Percentiles rank a stretch among this genome's conserved stretches.
Conservation (phyloP, 1,284 basidiomycete species). For the Takashimella tepidaria region DNA sequence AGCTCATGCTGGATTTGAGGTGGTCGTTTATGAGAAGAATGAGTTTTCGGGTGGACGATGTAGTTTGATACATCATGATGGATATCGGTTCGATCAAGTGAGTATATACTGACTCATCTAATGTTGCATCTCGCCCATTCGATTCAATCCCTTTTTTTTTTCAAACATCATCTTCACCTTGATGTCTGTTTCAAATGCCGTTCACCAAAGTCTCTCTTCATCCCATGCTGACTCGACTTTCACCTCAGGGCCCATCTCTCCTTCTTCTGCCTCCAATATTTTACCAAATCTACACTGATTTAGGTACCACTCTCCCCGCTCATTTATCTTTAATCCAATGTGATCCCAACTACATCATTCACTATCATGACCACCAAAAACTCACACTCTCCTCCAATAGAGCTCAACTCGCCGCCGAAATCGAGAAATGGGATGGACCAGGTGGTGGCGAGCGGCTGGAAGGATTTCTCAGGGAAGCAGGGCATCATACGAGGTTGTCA, state of each 20-base stretch:
- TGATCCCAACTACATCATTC: conserved; percentile 50
- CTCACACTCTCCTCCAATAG: conserved; percentile 50
- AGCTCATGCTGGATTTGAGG: conserved; percentile 49
- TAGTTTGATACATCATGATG: conserved; percentile 51
- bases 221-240: too few relatives aligned
- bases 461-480: conserved; percentile 33
- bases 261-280: conserved; percentile 53
- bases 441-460: conserved; percentile 47
- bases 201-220: too few relatives aligned
- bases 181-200: too few relatives aligned
- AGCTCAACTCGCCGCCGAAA: conserved; percentile 48
- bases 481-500: conserved; percentile 37
- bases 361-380: conserved; percentile 50
- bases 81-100: conserved; percentile 47
- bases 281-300: conserved; percentile 49
- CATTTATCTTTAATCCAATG: conserved; percentile 50
- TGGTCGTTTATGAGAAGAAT: conserved; percentile 51
- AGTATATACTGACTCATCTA: too few relatives aligned
- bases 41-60: conserved; percentile 52
- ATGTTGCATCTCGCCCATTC: too few relatives aligned
- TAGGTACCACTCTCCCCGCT: conserved; percentile 48
- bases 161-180: too few relatives aligned
- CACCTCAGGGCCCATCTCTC: conserved; percentile 50
- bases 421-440: conserved; percentile 52
- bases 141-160: too few relatives aligned